Evolutionary conservation across 163 green algal genomes (phyloP), one percentile per base, ranked within the genome.

Genomic region (Scenedesmus sp.): DNA sequence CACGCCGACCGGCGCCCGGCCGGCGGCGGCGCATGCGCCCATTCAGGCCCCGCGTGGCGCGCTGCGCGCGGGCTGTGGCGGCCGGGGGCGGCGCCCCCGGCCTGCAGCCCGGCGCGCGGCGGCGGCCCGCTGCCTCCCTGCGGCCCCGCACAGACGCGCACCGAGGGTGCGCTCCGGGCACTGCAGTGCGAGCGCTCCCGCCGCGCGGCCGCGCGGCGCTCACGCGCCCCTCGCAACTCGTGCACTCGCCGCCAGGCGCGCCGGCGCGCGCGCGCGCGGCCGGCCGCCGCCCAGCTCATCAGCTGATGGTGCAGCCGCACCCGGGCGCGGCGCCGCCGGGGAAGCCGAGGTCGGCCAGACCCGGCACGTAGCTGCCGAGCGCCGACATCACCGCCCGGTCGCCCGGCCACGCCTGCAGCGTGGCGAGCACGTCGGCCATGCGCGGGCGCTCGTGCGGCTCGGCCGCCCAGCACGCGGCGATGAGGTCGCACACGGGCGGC

Each of bases 391-490:
- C 22, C 10, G 67, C 31, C 58, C 15, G 2, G 22, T 80, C 47
- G 11, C 34, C 5, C 13, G 14, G 29, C 42, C 29, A 28, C 18
- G 63, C 48, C n/a, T 81, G 39, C 63, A 85, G 72, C 58, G 60
- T 29, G 18, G 51, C 33, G 33, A 84, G 33, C n/a, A 83, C 75
- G 2, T 86, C 84, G 36, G 20, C 39, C 77, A 89, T 87, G 28
- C 44, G 34, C 2, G 86, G 86, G 28, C 86, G 47, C 36, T 81
- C 48, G 15, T 82, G 71, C n/a, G 86, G 78, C 31, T 84, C 45
- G 29, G 83, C 58, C 3, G 81, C 77, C 84, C 84, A 89, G 74
- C 87, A 91, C n/a, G 73, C 34, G 2, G 14, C 57, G 33, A 91
- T 83, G 4, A 91, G 75, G 2, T 78, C 50, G 20, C 18, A 5